Evolutionary conservation across 2,329 filamentous ascomycete species (phyloP), one percentile per base, ranked within the genome.

Genomic region (Sarocladiaceae sp.): DNA sequence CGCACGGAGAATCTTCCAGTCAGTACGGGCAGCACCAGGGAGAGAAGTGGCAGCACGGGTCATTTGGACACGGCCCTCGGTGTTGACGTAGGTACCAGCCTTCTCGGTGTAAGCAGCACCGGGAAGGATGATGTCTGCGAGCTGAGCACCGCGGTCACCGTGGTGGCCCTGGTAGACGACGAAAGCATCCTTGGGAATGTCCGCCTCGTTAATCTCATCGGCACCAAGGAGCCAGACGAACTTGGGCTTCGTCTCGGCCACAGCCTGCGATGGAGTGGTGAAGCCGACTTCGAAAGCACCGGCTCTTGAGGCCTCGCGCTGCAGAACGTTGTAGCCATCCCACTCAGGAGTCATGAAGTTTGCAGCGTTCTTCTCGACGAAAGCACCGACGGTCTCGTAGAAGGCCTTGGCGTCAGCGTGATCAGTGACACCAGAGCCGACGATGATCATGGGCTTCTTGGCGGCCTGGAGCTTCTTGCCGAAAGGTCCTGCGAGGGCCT

Each of bases 1-100:
- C 15, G 93, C 93, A 52, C 93, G 88, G 55, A 98, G 82, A 59
- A 98, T 97, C 80, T 97, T 98, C 93, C 93, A 98, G 70, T 98
- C 93, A 51, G 93, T 91, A 60, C 93, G 82, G 46, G 91, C 82
- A 44, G 89, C 93, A 48, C 93, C 93, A 19, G 89, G 88, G 52
- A 95, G 75, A 35, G 85, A 86, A 29, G 89, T 94, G 23, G 93
- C 93, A 39, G 88, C 84, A 53, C 93, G 86, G 44, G 87, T 93
- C 73, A 95, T 85, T 70, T 98, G 93, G 18, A 93, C 88, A 56
- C 93, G 87, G 46, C 93, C 93, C 68, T 98, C 93, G 0, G 93
- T 97, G 79, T 97, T 98, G 69, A 98, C 80, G 60, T 95, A 98
- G 34, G 93, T 98, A 48, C 82, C 90, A 19, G 85, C 81, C 75